These are phyloP conservation scores for Calycina herbarum DNA, from an alignment of 2,329 filamentous ascomycete species.

Conservation along the genomic window DNA sequence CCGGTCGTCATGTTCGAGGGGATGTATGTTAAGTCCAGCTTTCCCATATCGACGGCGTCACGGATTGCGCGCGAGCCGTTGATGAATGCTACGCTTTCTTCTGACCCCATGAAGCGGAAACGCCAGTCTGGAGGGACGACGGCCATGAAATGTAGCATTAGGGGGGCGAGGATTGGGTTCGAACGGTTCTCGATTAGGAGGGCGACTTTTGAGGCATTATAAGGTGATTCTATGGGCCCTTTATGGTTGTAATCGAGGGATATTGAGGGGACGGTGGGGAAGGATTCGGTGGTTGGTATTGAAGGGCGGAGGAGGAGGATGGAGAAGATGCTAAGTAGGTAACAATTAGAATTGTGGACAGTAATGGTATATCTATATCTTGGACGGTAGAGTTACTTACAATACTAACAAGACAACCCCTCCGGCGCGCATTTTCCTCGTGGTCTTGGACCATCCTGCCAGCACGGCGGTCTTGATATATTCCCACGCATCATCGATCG, in stretches of 20 bases:
- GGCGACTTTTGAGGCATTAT: slow-evolving; percentile 43
- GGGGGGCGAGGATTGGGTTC: slow-evolving; percentile 50
- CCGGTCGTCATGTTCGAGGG: slow-evolving; percentile 51
- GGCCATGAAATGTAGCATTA: slow-evolving; percentile 56
- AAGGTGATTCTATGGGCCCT: slow-evolving; percentile 20
- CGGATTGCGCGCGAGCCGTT: slow-evolving; percentile 49
- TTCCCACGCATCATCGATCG: slow-evolving; percentile 35
- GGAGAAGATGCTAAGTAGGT: slow-evolving; percentile 26
- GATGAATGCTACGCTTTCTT: slow-evolving; percentile 46
- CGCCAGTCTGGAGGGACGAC: slow-evolving; percentile 59
- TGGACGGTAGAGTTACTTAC: slow-evolving; percentile 19
- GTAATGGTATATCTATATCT: too few relatives aligned
- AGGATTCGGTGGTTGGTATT: slow-evolving; percentile 22
- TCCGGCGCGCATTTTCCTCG: slow-evolving; percentile 32
- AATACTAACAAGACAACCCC: slow-evolving; percentile 31
- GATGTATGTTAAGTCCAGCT: slow-evolving; percentile 53
- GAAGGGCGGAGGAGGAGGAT: slow-evolving; percentile 29
- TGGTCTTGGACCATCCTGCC: slow-evolving; percentile 34
- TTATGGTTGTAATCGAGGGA: slow-evolving; percentile 27
- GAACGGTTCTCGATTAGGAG: slow-evolving; percentile 56
- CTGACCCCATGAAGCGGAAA: slow-evolving; percentile 56
- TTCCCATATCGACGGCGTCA: slow-evolving; percentile 37
- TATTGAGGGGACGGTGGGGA: slow-evolving; percentile 27
- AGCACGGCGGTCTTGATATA: slow-evolving; percentile 24
- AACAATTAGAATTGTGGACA: slow-evolving; percentile 4